Conservation (phyloP, 306 rosid species). For the Trifolium subterraneum region DNA sequence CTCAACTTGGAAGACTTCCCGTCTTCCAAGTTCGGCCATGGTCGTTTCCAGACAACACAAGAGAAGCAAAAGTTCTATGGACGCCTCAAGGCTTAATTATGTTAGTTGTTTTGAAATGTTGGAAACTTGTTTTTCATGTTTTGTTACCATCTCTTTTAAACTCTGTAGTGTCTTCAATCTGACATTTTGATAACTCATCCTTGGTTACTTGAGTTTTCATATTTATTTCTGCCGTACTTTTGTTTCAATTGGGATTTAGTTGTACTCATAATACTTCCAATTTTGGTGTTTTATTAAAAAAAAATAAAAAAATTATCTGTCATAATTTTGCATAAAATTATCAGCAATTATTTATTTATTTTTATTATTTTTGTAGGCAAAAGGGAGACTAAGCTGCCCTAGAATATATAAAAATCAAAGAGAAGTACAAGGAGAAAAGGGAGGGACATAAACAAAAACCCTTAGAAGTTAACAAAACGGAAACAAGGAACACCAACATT, state of each 20-base stretch:
- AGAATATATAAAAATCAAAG: too few species aligned
- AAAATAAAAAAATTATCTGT: too few species aligned
- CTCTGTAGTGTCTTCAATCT: conserved; percentile 9
- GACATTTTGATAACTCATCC: background rate
- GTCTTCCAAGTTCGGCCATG: conserved; percentile 87
- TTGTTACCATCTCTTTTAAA: background rate
- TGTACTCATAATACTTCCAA: conserved; percentile 6
- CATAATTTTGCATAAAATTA: too few species aligned
- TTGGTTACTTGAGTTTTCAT: background rate
- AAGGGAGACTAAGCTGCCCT: too few species aligned
- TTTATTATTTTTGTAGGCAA: too few species aligned
- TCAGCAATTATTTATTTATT: too few species aligned
- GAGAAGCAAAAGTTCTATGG: conserved; percentile 87
- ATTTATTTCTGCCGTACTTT: background rate
- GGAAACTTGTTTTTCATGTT: background rate
- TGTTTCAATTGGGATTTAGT: background rate
- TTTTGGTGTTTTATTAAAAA: conserved; percentile 24
- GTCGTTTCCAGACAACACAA: conserved; percentile 89
- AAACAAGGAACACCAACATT: too few species aligned
- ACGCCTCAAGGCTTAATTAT: conserved; percentile 68
- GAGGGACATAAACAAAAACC: too few species aligned
- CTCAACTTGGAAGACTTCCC: too few species aligned
- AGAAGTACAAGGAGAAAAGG: too few species aligned
- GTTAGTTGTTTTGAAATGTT: background rate
- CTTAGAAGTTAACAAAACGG: too few species aligned